Base-by-base conservation (phyloP, 768 basidiomycete genomes). In the Termitomyces sp. region DNA sequence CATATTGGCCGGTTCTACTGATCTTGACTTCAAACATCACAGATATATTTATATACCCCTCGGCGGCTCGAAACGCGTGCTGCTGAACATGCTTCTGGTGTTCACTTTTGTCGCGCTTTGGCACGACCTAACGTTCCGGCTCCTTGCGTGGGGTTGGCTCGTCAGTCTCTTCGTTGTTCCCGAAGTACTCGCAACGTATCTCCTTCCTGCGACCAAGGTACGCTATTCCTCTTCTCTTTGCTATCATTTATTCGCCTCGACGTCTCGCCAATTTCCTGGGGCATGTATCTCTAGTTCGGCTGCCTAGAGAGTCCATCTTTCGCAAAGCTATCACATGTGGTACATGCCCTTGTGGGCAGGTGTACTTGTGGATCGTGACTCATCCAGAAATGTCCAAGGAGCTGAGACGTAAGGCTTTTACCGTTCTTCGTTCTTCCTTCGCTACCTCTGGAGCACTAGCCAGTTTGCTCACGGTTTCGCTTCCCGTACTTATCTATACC, bases 31-130 rank as follows among this genome's bases (percentile, higher is more conserved):
- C 4, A n/a, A 37, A 11, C 11, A 30, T 41, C 48, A 13, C 64
- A 97, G 95, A 56, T 98, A 98, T 68, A 91, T 98, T 58, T 98
- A 98, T 72, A 76, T 98, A 16, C 96, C 97, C 0, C 76, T 98
- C 16, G 96, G 95, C 16, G 97, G 95, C 2, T 70, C 81, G 6
- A 70, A 74, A 27, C 75, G 75, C 57, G 63, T 73, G 15, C 65
- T 87, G 6, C 51, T 89, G 24, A 88, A 95, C 44, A 91, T 85
- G 0, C 61, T 87, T 11, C 73, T 96, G 42, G 84, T 96, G 20
- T 98, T 98, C 78, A 90, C 96, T 0, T 98, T 99, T 66, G 95
- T 98, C 24, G 96, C 97, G 0, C 75, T 99, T 20, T 99, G 96
- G 96, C 97, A 99, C 65, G 97, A 98, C 68, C 78, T 98, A 2